Conservation (phyloP, 192 early-diverging fungal genomes). For the Rhizophagus prolifer region DNA sequence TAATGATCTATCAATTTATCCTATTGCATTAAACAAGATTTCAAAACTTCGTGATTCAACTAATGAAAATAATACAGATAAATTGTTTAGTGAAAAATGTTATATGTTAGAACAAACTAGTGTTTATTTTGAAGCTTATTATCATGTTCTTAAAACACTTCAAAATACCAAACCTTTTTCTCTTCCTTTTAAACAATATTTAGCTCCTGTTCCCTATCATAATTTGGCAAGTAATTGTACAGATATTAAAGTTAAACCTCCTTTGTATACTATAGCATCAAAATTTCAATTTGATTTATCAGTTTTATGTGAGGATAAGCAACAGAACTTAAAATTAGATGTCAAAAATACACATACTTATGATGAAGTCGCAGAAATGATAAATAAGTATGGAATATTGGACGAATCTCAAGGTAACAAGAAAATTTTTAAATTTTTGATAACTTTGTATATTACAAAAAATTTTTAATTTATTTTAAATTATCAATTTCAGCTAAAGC, state of each 20-base stretch:
- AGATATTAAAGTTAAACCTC: constrained; percentile 23
- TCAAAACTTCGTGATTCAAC: neutral
- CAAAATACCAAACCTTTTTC: constrained; percentile 33
- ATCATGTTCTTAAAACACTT: constrained; percentile 38
- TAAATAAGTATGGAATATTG: constrained; percentile 35
- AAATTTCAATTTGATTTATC: constrained; percentile 37
- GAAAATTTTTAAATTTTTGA: too few species aligned
- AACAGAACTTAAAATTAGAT: constrained; percentile 19
- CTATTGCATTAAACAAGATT: constrained; percentile 23
- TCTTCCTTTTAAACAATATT: constrained; percentile 42
- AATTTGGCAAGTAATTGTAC: too few species aligned
- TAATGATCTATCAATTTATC: constrained; percentile 33
- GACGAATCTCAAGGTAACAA: constrained; percentile 48
- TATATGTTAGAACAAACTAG: constrained; percentile 41
- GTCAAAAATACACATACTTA: neutral
- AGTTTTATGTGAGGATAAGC: neutral
- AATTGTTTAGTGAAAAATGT: neutral
- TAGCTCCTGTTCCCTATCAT: constrained; percentile 24
- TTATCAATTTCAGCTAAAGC: constrained; percentile 31
- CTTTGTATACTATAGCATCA: constrained; percentile 39
- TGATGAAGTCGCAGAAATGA: neutral
- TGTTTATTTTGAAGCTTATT: constrained; percentile 39
- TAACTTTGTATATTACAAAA: too few species aligned
- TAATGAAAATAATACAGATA: neutral
- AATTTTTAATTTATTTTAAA: neutral